Conservation (phyloP, 1,284 basidiomycete genomes). For the Puccinia horiana region DNA sequence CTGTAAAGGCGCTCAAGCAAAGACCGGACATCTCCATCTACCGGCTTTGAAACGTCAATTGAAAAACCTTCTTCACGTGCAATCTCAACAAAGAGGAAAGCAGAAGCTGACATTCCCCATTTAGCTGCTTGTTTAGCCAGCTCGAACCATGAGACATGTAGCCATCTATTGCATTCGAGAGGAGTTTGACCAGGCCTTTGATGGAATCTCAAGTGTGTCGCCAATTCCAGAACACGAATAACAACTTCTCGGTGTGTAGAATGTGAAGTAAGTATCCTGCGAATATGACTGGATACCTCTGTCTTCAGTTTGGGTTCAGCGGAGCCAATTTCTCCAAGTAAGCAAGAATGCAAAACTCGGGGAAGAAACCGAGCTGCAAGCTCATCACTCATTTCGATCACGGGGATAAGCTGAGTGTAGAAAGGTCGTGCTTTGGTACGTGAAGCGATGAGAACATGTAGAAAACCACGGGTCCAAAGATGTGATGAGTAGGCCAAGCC, state of each 20-base stretch:
- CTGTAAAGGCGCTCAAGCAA: constrained; percentile 87
- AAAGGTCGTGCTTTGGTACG: constrained; percentile 57
- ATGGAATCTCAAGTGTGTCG: constrained; percentile 79
- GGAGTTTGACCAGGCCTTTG: constrained; percentile 63
- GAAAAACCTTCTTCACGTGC: constrained; percentile 65
- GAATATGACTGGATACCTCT: constrained; percentile 28
- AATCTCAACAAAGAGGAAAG: constrained; percentile 84
- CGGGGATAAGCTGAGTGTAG: constrained; percentile 68
- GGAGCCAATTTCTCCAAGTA: constrained; percentile 60
- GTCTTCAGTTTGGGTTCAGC: constrained; percentile 8
- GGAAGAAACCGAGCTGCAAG: constrained; percentile 74
- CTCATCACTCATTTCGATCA: constrained; percentile 65
- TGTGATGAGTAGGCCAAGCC: constrained; percentile 2
- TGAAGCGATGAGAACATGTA: constrained; percentile 35
- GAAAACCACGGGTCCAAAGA: constrained; percentile 35
- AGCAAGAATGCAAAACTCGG: constrained; percentile 70
- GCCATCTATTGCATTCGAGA: constrained; percentile 77
- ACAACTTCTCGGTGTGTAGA: constrained; percentile 63
- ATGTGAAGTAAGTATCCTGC: constrained; percentile 32
- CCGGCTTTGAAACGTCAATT: constrained; percentile 4
- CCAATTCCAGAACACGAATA: constrained; percentile 70
- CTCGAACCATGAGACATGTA: constrained; percentile 72
- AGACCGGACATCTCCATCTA: constrained; percentile 62
- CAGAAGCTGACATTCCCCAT: constrained; percentile 82
- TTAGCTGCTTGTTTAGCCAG: constrained; percentile 73